These are phyloP conservation scores for Cladophialophora exuberans DNA, from an alignment of 2,329 filamentous ascomycete species.

Conservation along the genomic window DNA sequence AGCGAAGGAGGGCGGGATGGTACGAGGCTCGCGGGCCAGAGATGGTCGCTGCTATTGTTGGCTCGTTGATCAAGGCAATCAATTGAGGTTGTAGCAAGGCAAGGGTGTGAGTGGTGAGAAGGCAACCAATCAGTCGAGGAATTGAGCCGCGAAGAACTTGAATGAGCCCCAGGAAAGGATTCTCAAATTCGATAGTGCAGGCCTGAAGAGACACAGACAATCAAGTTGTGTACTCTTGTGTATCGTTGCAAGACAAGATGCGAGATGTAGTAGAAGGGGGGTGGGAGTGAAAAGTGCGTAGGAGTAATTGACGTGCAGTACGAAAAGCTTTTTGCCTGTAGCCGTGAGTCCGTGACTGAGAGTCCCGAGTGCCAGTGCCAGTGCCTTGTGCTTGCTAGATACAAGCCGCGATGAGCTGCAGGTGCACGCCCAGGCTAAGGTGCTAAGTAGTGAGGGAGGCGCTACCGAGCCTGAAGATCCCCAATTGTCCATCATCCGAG, in stretches of 20 bases:
- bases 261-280: neutral
- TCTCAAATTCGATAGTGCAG: conserved; percentile 21
- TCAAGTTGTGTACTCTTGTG: conserved; percentile 11
- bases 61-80: conserved; percentile 15
- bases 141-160: conserved; percentile 26
- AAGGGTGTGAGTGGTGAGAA: conserved; percentile 24
- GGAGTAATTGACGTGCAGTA: neutral
- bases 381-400: neutral
- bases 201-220: conserved; percentile 12
- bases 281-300: neutral
- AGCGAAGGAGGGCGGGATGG: conserved; percentile 22
- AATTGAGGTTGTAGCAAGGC: conserved; percentile 10
- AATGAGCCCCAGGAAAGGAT: conserved; percentile 17
- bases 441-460: neutral
- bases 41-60: conserved; percentile 28
- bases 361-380: no score
- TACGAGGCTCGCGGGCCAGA: conserved; percentile 25
- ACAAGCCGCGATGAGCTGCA: neutral
- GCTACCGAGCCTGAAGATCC: conserved; percentile 8
- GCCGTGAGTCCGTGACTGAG: neutral
- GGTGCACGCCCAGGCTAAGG: neutral
- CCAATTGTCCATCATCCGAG: no score
- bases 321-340: conserved; percentile 7
- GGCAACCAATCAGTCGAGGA: conserved; percentile 29
- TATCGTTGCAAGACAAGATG: neutral